Base-by-base conservation (phyloP, 768 basidiomycete genomes). In the Termitomyces sp. region DNA sequence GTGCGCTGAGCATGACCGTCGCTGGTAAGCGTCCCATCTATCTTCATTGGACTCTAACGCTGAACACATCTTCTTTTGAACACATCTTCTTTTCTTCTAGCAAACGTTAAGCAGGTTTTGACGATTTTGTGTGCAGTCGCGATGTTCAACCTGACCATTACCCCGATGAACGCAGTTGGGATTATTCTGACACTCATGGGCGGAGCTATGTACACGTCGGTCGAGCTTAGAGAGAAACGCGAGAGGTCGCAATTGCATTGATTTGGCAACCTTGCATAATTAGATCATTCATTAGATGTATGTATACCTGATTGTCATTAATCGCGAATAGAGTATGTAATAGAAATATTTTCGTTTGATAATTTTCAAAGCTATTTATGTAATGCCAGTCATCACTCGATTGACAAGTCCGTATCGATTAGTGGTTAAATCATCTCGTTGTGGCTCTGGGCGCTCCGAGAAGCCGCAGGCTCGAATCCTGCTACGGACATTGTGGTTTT, bases 21-120 rank as follows among this genome's bases (percentile, higher is more conserved):
- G 91, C 92, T 58, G 89, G 88, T 90, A 58, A 54, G 84, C 76
- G 52, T 23, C 48, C 0, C n/a, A 32, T 29, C 19, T 29, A 12
- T 29, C 25, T 14, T 31, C 16, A 16, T 41, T 23, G n/a, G 31
- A 23, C 38, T 14, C 3, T 32, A 12, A 6, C 23, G 27, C 1
- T 34, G 12, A 34, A 6, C 17, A 3, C 6, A 35, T n/a, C n/a
- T n/a, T n/a, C n/a, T n/a, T n/a, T n/a, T n/a, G n/a, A n/a, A n/a
- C n/a, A n/a, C n/a, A n/a, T n/a, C n/a, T n/a, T n/a, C n/a, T n/a
- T n/a, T 23, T 17, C 9, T 5, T 57, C 4, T 63, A 90, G 91
- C 85, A 52, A 94, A 95, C 69, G 87, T 96, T 49, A 98, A 98
- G 71, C 95, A 97, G 67, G 95, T 95, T 10, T 69, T 97, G 65